Conservation (phyloP, 352 stramenopile species). For the Aphanomyces cochlioides region DNA sequence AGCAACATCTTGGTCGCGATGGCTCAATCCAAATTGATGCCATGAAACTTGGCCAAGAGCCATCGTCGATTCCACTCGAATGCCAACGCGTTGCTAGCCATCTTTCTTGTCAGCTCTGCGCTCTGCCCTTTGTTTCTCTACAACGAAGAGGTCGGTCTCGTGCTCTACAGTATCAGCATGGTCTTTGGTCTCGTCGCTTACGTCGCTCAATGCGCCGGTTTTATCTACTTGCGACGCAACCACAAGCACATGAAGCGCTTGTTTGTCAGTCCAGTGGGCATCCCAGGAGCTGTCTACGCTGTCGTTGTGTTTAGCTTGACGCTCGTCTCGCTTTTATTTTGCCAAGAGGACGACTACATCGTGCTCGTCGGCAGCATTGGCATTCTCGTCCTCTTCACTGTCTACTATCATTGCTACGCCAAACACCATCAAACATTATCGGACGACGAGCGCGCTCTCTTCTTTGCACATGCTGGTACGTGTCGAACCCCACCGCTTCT, state of each 20-base stretch:
- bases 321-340: slow-evolving; percentile 34
- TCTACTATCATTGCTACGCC: slow-evolving; percentile 38
- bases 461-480: slow-evolving; percentile 37
- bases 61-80: slow-evolving; percentile 35
- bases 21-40: slow-evolving; percentile 28
- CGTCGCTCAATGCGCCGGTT: slow-evolving; percentile 43
- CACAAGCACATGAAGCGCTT: slow-evolving; percentile 44
- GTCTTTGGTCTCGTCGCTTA: slow-evolving; percentile 42
- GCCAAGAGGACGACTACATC: slow-evolving; percentile 35
- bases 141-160: slow-evolving; percentile 21
- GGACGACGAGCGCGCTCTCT: slow-evolving; percentile 36
- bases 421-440: slow-evolving; percentile 39
- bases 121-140: slow-evolving; percentile 30
- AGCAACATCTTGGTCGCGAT: slow-evolving; percentile 29
- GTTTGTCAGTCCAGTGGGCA: slow-evolving; percentile 43
- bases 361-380: slow-evolving; percentile 25
- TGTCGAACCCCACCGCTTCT: too few relatives aligned
- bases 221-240: slow-evolving; percentile 44
- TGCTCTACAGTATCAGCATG: slow-evolving; percentile 43
- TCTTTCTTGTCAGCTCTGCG: slow-evolving; percentile 22
- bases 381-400: slow-evolving; percentile 22
- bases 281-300: slow-evolving; percentile 37
- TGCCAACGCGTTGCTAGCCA: slow-evolving; percentile 4
- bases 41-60: slow-evolving; percentile 27
- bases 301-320: slow-evolving; percentile 36